Base-by-base conservation (phyloP, 2,329 filamentous ascomycete species). In the Hypomyces rosellus region DNA sequence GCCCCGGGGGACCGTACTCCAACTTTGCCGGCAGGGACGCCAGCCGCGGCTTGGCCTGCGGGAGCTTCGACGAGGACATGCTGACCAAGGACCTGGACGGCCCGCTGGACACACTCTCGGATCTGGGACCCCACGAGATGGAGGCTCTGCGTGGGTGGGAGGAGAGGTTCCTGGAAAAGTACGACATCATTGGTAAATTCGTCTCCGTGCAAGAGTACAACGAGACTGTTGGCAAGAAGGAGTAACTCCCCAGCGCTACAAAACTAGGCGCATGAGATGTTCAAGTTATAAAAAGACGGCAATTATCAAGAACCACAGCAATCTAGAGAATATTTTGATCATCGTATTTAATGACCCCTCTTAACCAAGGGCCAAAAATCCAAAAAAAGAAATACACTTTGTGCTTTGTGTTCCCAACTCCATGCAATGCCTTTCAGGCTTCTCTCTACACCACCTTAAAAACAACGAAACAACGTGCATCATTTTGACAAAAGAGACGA, bases 1-100 rank as follows among this genome's bases (percentile, higher is more conserved):
- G 93, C 4, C 93, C 93, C 16, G 91, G 90, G 12, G 92, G 92
- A 0, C 90, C 92, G 2, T 99, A 99, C 69, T 85, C 85, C 68
- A 97, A 97, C 73, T 99, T 99, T 65, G 93, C 93, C 0, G 93
- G 93, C 1, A 77, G 91, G 37, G 93, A 99, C 69, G 93, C 93
- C 16, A 89, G 82, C 57, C 80, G 92, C 47, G 93, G 93, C 1
- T 73, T 99, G 53, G 92, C 93, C 1, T 88, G 82, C 68, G 89
- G 91, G 52, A 95, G 89, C 72, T 97, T 99, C 68, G 93, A 96
- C 65, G 82, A 88, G 74, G 87, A 91, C 6, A 95, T 97, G 90
- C 73, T 97, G 71, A 97, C 93, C 15, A 83, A 92, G 74, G 87
- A 96, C 67, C 72, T 97, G 49, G 82, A 93, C 51, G 92, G 82